phyloP scores from a whole-genome alignment of 2,329 filamentous ascomycete genomes.

The Aspergillus clavatus region DNA sequence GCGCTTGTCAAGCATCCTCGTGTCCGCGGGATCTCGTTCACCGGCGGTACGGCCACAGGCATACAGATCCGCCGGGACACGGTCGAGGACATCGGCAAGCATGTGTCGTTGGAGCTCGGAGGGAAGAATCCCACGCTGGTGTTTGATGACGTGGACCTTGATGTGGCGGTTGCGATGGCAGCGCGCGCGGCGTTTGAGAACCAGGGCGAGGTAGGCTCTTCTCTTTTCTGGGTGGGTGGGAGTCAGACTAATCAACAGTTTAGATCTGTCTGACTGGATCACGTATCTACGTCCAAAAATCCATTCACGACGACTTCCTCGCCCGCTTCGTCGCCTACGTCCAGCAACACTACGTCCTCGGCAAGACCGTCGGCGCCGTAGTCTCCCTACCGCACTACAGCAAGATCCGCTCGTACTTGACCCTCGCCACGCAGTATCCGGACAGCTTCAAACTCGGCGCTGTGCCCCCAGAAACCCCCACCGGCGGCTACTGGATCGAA shows the following conservation, averaged over 20 bases:
- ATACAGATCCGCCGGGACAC: conserved; percentile 17
- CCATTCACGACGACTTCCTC: conserved; percentile 58
- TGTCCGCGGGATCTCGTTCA: conserved; percentile 16
- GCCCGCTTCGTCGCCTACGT: conserved; percentile 51
- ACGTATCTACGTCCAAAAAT: conserved; percentile 59
- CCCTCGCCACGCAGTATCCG: conserved; percentile 50
- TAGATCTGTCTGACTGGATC: conserved; percentile 55
- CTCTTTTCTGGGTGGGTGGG: background rate
- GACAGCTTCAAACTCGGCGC: conserved; percentile 56
- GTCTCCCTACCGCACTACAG: conserved; percentile 27
- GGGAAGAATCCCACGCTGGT: conserved; percentile 17
- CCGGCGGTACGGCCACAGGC: conserved; percentile 14
- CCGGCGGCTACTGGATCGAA: conserved; percentile 58
- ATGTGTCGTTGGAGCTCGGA: conserved; percentile 16
- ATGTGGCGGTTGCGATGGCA: conserved; percentile 10
- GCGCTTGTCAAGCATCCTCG: conserved; percentile 12
- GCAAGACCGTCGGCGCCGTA: conserved; percentile 51
- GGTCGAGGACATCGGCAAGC: conserved; percentile 18
- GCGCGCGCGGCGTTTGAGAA: conserved; percentile 17
- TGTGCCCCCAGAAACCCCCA: conserved; percentile 39
- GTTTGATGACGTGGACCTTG: conserved; percentile 16
- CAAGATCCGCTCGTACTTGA: conserved; percentile 54
- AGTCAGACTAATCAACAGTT: background rate
- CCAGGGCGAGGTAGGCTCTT: conserved; percentile 8
- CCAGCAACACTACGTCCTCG: conserved; percentile 52